Percentiles rank a stretch among this genome's conserved stretches.
These are phyloP conservation scores for Argentina anserina DNA, from an alignment of 306 rosid genomes.

Conservation along the genomic window DNA sequence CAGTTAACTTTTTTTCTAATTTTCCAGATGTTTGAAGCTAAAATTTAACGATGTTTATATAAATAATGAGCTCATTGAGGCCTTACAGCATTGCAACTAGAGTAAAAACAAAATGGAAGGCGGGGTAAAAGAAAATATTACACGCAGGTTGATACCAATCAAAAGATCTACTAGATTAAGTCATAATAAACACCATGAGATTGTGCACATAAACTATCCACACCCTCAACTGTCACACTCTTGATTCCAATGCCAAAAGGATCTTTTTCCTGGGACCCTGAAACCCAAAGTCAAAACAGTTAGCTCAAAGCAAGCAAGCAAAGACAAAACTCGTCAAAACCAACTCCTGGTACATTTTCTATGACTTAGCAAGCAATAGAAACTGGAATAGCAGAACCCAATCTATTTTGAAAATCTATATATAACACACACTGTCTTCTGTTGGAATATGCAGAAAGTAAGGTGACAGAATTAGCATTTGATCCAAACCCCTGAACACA, in stretches of 20 bases:
- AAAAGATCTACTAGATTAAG: slow-evolving; percentile 17
- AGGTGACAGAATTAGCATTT: not conserved
- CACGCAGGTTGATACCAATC: slow-evolving; percentile 22
- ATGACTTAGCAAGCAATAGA: not conserved
- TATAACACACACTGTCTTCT: too few species aligned
- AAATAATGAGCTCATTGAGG: slow-evolving; percentile 16
- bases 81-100: slow-evolving; percentile 23
- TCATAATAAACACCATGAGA: slow-evolving; percentile 11
- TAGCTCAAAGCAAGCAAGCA: slow-evolving; percentile 9
- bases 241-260: slow-evolving; percentile 80
- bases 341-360: not conserved
- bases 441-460: too few species aligned
- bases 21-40: slow-evolving; percentile 13
- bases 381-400: not conserved
- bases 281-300: slow-evolving; percentile 29
- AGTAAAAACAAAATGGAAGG: not conserved
- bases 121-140: not conserved
- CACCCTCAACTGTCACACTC: slow-evolving; percentile 40
- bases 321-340: not conserved
- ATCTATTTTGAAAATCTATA: too few species aligned
- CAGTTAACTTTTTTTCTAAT: not conserved
- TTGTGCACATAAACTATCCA: slow-evolving; percentile 7
- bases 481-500: not conserved
- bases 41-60: slow-evolving; percentile 10
- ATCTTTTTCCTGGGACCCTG: slow-evolving; percentile 99